Evolutionary conservation across 2,329 filamentous ascomycete species (phyloP).

Genomic region (Exutisphaerella laricina): DNA sequence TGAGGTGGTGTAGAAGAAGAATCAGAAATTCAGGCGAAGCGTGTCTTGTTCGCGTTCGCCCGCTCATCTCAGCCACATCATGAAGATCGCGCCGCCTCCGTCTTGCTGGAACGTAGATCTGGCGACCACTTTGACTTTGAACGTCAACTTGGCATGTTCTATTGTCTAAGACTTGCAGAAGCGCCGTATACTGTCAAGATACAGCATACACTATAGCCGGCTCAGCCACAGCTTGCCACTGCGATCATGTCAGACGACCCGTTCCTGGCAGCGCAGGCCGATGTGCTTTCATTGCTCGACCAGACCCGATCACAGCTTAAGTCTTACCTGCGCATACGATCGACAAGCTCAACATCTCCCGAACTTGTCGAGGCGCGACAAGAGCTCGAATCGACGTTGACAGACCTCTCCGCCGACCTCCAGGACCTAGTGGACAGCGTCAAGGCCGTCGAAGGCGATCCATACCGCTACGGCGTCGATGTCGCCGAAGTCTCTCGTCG

Average conservation of each 20-base stretch:
- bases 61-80: background rate
- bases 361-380: constrained; percentile 58
- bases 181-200: no score
- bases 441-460: constrained; percentile 78
- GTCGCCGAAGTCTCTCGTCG: constrained; percentile 75
- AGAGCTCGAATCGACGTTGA: constrained; percentile 75
- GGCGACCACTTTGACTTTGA: background rate
- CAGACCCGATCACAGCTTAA: constrained; percentile 81
- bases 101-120: background rate
- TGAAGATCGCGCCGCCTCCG: background rate
- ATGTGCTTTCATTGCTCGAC: constrained; percentile 78
- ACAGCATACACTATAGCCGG: no score
- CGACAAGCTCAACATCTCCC: constrained; percentile 65
- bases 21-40: constrained; percentile 4
- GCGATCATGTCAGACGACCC: constrained; percentile 39
- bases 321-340: constrained; percentile 93
- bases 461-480: constrained; percentile 79
- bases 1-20: no score
- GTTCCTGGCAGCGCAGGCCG: constrained; percentile 52
- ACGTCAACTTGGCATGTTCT: no score
- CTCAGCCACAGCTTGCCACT: background rate
- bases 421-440: constrained; percentile 84
- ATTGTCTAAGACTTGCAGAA: background rate
- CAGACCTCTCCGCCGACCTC: constrained; percentile 73
- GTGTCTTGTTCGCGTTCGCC: background rate